A percentile compares a stretch with the other conserved stretches of the same genome.
These are phyloP conservation scores for Sporothrix globosa DNA, from an alignment of 2,329 filamentous ascomycete species.

Conservation along the genomic window DNA sequence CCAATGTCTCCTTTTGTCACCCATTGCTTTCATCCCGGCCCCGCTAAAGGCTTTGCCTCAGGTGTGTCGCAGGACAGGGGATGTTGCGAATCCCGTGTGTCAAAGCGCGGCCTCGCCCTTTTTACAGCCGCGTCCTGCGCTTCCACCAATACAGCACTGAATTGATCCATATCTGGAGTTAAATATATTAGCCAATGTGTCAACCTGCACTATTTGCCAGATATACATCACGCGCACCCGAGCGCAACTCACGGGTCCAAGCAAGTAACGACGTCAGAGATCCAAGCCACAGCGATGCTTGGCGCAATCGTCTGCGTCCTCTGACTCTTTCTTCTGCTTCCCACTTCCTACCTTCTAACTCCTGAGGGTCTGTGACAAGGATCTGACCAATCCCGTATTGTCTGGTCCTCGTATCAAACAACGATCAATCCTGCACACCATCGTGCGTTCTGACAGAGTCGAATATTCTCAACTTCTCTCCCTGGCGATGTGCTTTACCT, in stretches of 20 bases:
- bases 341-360: not conserved
- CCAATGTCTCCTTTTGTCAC: not conserved
- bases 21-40: not conserved
- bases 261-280: conserved; percentile 14
- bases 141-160: not conserved
- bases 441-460: conserved; percentile 14
- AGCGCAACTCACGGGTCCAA: conserved; percentile 19
- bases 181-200: not conserved
- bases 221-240: conserved; percentile 22
- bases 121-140: conserved; percentile 24
- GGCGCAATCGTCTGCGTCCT: too few relatives aligned
- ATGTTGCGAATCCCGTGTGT: conserved; percentile 30
- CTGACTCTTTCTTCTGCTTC: not conserved
- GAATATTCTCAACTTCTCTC: not conserved
- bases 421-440: conserved; percentile 37
- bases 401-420: conserved; percentile 43
- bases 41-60: conserved; percentile 47
- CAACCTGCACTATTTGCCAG: conserved; percentile 8
- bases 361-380: conserved; percentile 4
- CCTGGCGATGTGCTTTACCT: not conserved
- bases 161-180: conserved; percentile 17
- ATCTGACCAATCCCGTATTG: conserved; percentile 39
- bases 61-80: conserved; percentile 53
- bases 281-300: not conserved
- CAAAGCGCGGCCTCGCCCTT: conserved; percentile 34